phyloP scores from a whole-genome alignment of 495 filamentous ascomycete species.

The Elasticomyces elasticus region DNA sequence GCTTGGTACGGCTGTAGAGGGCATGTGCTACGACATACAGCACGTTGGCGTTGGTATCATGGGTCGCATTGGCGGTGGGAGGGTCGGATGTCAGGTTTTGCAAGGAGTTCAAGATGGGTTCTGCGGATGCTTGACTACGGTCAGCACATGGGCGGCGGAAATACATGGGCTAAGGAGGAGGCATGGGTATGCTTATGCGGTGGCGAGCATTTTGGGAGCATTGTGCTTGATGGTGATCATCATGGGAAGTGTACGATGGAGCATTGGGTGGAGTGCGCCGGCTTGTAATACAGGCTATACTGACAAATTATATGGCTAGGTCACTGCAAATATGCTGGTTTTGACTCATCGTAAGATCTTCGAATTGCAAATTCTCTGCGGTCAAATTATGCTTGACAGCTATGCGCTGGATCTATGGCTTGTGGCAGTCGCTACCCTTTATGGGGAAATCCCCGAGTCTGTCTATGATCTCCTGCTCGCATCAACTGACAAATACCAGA shows the following conservation, averaged over 20 bases:
- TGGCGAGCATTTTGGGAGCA: constrained; percentile 51
- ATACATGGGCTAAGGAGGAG: constrained; percentile 54
- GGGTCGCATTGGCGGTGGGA: constrained; percentile 39
- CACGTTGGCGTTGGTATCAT: constrained; percentile 38
- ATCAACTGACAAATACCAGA: too few relatives aligned
- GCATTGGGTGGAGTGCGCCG: constrained; percentile 46
- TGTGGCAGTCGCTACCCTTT: too few relatives aligned
- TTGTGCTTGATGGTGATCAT: constrained; percentile 61
- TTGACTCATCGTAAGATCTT: too few relatives aligned
- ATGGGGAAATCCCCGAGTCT: background rate
- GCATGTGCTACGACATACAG: constrained; percentile 65
- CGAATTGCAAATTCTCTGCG: too few relatives aligned
- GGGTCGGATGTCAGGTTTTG: constrained; percentile 62
- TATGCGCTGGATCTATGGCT: too few relatives aligned
- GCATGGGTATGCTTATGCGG: constrained; percentile 69
- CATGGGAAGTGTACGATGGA: constrained; percentile 76
- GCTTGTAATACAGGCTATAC: constrained; percentile 35
- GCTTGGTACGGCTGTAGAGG: constrained; percentile 55
- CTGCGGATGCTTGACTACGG: constrained; percentile 79
- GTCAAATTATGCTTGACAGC: too few relatives aligned
- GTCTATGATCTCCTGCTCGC: background rate
- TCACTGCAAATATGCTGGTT: background rate
- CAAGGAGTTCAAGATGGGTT: constrained; percentile 84
- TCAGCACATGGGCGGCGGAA: constrained; percentile 88
- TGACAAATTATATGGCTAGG: constrained; percentile 13